Base-by-base conservation (phyloP, 2,329 filamentous ascomycete genomes). In the Monilinia fructicola region DNA sequence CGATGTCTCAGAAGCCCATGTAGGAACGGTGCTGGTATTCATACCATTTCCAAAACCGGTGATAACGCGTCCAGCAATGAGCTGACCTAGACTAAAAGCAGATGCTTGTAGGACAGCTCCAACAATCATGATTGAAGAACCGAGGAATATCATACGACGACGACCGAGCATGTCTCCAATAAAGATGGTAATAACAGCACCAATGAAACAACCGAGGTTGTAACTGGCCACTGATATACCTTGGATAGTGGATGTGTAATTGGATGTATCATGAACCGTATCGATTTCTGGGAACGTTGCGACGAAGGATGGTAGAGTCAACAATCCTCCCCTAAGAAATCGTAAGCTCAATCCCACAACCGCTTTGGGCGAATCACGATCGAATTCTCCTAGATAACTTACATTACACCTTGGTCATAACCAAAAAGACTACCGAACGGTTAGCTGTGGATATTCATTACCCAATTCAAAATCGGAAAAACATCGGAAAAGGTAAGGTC, bases 31-130 rank as follows among this genome's bases (percentile, higher is more conserved):
- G 3, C 78, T 79, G 0, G 80, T 82, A 69, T 81, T 81, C 73
- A 82, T 80, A 74, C 90, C 90, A 73, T 93, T 90, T 82, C 90
- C 90, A 62, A 93, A 77, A 76, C 90, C 90, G 61, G 90, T 87
- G 73, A 93, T 81, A 67, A 93, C 79, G 83, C 90, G 90, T 75
- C 90, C 90, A 67, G 85, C 84, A 35, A 71, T 69, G 40, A 73
- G 75, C 86, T 87, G 76, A 90, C 87, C 68, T 16, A 83, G 82
- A 70, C 82, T 82, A 31, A 54, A 65, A n/a, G 64, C 79, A 23
- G 82, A 80, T 18, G 73, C 71, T 52, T 75, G 74, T 0, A 75
- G 56, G 4, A 73, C 58, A 54, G 72, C 71, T 38, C 71, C 73
- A 31, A 75, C 48, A 10, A 72, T 65, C 42, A 70, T 73, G 38